Percentiles rank a stretch among this genome's conserved stretches.
phyloP scores from a whole-genome alignment of 768 basidiomycete species.

The Grammothele lineata region DNA sequence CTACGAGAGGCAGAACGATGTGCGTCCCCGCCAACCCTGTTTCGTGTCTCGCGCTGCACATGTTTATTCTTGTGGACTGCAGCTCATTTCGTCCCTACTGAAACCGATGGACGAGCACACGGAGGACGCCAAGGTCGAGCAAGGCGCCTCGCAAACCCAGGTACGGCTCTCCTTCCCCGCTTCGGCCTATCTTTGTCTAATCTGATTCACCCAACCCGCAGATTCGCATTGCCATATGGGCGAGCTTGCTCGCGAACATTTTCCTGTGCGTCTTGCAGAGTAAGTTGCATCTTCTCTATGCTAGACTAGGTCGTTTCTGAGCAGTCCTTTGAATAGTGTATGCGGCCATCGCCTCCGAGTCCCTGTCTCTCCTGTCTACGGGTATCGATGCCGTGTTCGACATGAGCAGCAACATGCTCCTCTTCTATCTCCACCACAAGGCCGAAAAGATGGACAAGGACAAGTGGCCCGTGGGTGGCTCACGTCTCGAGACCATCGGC shows the following conservation, averaged over 20 bases:
- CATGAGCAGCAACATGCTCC: conserved; percentile 73
- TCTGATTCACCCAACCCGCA: conserved; percentile 25
- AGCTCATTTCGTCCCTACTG: conserved; percentile 79
- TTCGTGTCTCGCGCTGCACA: not conserved
- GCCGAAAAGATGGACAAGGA: conserved; percentile 66
- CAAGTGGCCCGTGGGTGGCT: conserved; percentile 90
- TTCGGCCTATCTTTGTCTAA: not conserved
- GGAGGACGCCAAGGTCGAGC: conserved; percentile 72
- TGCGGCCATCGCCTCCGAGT: conserved; percentile 80
- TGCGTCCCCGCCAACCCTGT: conserved; percentile 20
- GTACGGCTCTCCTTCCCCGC: too few species aligned
- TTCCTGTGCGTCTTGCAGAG: conserved; percentile 67
- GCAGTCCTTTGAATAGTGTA: conserved; percentile 58
- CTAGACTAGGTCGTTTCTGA: conserved; percentile 5
- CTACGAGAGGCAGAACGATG: conserved; percentile 69
- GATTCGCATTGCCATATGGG: conserved; percentile 87
- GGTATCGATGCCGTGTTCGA: conserved; percentile 87
- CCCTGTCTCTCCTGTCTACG: conserved; percentile 84
- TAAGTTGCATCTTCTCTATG: conserved; percentile 37
- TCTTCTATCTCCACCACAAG: conserved; percentile 75
- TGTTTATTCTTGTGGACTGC: too few species aligned
- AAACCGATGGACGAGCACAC: conserved; percentile 91
- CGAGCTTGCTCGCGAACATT: conserved; percentile 76
- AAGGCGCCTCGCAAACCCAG: conserved; percentile 19
- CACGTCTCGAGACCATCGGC: conserved; percentile 86